Evolutionary conservation across 2,329 filamentous ascomycete species (phyloP), one percentile per base, ranked within the genome.

Genomic region (Sordariomycetes sp.): DNA sequence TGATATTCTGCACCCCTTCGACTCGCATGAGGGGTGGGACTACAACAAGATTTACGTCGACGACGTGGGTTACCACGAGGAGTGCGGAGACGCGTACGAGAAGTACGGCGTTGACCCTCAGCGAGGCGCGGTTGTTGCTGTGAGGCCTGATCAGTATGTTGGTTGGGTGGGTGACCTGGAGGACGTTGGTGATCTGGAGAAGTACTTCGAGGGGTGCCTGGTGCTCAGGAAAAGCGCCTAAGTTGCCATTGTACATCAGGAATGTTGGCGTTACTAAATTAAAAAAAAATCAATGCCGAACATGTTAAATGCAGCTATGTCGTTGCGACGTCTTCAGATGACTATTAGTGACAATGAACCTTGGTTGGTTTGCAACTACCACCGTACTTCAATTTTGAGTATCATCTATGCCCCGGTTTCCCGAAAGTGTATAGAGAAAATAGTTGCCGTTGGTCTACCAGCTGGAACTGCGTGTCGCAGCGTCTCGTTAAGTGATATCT

Each of bases 71-170:
- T 78, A 81, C 64, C 74, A 81, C 60, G 76, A 81, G 63, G 76
- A 76, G 0, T 68, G 76, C 56, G 77, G 76, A 0, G 62, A 72
- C 10, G 72, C 74, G 0, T 81, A 87, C 63, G 70, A 76, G 58
- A 74, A 74, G 3, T 85, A 83, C 58, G 85, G 82, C 0, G 72
- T 89, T 1, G 74, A 82, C 61, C 65, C 62, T 20, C 70, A 76
- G 56, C 78, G 74, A 60, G 85, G 85, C 0, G 82, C 79, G 60
- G 69, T 82, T 3, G 76, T 86, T 0, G 70, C 84, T 1, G 70
- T 84, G 1, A 68, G 86, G 54, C 86, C 86, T 2, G 86, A 89
- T 70, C 82, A 86, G 64, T 84, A 89, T 67, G 77, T 88, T 35
- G 76, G 66, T 1, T 71, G 69, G 63, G 61, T 75, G 1, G 69